A percentile compares a stretch with the other conserved stretches of the same genome.
Conservation (phyloP, 331 rosid species). For the Malus hybrid region DNA sequence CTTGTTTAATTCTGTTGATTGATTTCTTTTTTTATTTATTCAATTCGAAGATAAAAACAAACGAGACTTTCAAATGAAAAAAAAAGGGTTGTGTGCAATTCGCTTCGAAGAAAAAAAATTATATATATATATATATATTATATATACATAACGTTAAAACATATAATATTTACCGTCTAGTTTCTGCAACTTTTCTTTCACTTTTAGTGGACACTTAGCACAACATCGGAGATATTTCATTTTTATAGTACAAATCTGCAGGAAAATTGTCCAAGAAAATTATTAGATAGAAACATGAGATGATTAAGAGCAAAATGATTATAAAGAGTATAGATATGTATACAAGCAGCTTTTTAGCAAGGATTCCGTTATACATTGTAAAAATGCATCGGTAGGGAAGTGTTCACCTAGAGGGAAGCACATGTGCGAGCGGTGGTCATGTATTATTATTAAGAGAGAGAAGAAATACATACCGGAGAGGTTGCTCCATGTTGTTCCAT, state of each 20-base stretch:
- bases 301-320: neutral
- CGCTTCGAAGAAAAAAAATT: neutral
- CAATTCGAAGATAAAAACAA: too few species aligned
- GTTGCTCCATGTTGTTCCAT: neutral
- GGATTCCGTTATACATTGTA: too few species aligned
- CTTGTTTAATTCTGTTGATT: too few species aligned
- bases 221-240: neutral
- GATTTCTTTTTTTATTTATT: too few species aligned
- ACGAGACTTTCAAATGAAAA: too few species aligned
- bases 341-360: too few species aligned
- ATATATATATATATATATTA: neutral
- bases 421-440: too few species aligned
- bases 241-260: constrained; percentile 8
- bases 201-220: neutral
- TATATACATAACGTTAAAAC: neutral
- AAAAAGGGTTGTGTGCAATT: neutral
- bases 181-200: constrained; percentile 1
- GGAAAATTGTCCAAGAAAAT: neutral
- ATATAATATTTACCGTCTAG: neutral
- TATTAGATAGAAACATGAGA: neutral
- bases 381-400: too few species aligned
- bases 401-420: too few species aligned
- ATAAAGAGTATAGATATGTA: neutral
- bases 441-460: too few species aligned
- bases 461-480: neutral